These are phyloP conservation scores for Colletotrichum eleusines DNA, from an alignment of 2,329 filamentous ascomycete species.

Conservation along the genomic window DNA sequence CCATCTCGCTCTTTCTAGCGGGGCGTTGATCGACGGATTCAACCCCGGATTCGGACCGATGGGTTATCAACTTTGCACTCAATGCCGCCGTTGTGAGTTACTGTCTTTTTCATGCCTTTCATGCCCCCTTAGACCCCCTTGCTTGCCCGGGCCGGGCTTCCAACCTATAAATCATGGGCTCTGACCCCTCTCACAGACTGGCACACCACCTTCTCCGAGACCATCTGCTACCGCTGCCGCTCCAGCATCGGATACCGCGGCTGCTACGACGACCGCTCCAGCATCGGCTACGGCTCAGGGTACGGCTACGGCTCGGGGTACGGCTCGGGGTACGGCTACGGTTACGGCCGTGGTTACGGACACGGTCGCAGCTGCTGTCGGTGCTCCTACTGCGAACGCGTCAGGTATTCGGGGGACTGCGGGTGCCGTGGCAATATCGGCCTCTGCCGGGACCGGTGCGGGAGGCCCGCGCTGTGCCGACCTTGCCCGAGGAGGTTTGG, in stretches of 20 bases:
- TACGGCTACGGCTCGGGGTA: background rate
- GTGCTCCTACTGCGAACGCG: slow-evolving; percentile 11
- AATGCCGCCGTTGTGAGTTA: slow-evolving; percentile 14
- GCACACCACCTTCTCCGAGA: slow-evolving; percentile 5
- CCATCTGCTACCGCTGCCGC: slow-evolving; percentile 15
- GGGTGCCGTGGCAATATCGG: background rate
- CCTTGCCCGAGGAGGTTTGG: background rate
- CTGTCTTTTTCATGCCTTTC: background rate
- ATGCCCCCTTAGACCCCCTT: too few species aligned
- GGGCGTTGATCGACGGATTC: slow-evolving; percentile 1
- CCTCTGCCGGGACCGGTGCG: slow-evolving; percentile 12
- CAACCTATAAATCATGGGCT: background rate
- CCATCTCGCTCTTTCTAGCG: background rate
- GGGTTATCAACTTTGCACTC: slow-evolving; percentile 11
- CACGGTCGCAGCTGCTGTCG: background rate
- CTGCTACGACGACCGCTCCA: slow-evolving; percentile 5
- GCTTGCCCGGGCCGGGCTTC: background rate
- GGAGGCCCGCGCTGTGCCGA: slow-evolving; percentile 1
- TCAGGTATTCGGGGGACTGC: background rate
- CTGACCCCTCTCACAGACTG: slow-evolving; percentile 1
- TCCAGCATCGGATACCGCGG: background rate
- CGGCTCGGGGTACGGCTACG: background rate
- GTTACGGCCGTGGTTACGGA: background rate
- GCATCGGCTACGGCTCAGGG: slow-evolving; percentile 6
- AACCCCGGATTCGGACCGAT: slow-evolving; percentile 1